Evolutionary conservation across 2,329 filamentous ascomycete species (phyloP).

Genomic region (Epichloe uncinata): DNA sequence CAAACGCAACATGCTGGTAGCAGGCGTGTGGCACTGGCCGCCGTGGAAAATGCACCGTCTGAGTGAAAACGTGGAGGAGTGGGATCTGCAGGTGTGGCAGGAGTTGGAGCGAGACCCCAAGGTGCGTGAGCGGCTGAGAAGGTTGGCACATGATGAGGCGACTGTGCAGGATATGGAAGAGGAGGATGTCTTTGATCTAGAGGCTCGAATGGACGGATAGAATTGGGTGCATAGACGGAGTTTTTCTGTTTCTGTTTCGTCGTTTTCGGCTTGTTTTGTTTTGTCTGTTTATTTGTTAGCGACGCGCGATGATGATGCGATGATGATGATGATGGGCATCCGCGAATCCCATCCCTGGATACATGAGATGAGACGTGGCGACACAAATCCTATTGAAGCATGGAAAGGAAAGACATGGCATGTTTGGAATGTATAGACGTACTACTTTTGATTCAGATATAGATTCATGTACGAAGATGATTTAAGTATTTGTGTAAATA

Average conservation of each 20-base stretch:
- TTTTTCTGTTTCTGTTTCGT: neutral
- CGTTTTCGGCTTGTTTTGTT: neutral
- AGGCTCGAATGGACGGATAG: conserved; percentile 4
- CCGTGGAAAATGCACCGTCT: conserved; percentile 24
- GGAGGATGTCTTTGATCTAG: conserved; percentile 6
- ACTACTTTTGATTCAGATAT: no score
- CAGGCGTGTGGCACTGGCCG: conserved; percentile 34
- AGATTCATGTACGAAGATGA: no score
- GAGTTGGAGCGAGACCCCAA: conserved; percentile 40
- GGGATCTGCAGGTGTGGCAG: conserved; percentile 44
- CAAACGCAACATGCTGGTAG: conserved; percentile 32
- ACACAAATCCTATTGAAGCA: no score
- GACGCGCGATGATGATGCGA: no score
- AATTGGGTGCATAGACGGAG: neutral
- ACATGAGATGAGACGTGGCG: no score
- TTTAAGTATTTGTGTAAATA: no score
- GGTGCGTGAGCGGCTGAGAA: conserved; percentile 28
- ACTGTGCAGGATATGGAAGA: conserved; percentile 14
- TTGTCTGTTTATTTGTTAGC: neutral
- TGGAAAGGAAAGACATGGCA: no score
- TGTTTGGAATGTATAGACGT: no score
- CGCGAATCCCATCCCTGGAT: no score
- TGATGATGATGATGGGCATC: no score
- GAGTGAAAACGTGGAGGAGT: conserved; percentile 31
- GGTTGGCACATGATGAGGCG: conserved; percentile 24